Base-by-base conservation (phyloP, 1,284 basidiomycete species). In the Wallemia mellicola region DNA sequence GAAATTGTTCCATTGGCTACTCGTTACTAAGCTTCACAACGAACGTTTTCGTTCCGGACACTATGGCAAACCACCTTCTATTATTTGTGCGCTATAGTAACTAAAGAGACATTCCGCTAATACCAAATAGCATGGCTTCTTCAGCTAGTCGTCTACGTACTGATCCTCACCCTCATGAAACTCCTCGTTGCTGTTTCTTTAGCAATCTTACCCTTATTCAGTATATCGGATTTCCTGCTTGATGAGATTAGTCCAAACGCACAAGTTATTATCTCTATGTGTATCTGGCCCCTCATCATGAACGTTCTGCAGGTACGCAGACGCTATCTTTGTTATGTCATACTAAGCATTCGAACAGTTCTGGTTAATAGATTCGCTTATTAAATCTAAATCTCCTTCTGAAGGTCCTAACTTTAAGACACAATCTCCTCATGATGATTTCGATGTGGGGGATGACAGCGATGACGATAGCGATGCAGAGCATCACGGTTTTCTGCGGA, bases 251-350 rank as follows among this genome's bases (percentile, higher is more conserved):
- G 73, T 72, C 59, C 79, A 71, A 59, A 80, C 79, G 65, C 73
- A 68, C 85, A 91, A 68, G 82, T 89, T 56, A 77, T 88, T 62
- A 84, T 89, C 82, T 81, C 81, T 30, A 92, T 95, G 85, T 86
- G 87, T 60, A 68, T 95, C 58, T 91, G 94, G 71, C 91, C 91
- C 1, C 81, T 91, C 62, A 74, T 82, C 61, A 94, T 94, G 88
- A 95, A 89, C 68, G 73, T 89, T 58, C 64, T 88, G 22, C 87
- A 92, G 68, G 60, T 61, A 57, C 57, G 60, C 15, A 25, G 63
- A 25, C 22, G 3, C 11, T 26, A 57, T 14, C 24, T n/a, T n/a
- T n/a, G n/a, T n/a, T n/a, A n/a, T n/a, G n/a, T n/a, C n/a, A n/a
- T n/a, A n/a, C n/a, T n/a, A n/a, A n/a, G n/a, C n/a, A n/a, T n/a